These are phyloP conservation scores for Ustilago cynodontis DNA, from an alignment of 1,284 basidiomycete species.

Conservation along the genomic window DNA sequence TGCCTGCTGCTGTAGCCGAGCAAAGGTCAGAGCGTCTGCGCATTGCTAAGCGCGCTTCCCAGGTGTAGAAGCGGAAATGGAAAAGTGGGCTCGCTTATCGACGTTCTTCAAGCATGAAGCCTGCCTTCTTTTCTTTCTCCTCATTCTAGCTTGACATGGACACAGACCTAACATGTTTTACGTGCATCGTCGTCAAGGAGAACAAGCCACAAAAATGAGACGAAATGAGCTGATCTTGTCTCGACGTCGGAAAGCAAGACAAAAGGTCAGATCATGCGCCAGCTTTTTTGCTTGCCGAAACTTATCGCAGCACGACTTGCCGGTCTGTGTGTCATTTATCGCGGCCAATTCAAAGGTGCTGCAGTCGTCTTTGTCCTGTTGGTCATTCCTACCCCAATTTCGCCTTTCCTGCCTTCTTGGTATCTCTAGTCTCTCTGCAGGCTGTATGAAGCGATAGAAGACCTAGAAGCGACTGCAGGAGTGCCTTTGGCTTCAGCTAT, in stretches of 20 bases:
- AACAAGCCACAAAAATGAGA: neutral
- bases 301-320: neutral
- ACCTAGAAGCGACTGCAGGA: neutral
- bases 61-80: neutral
- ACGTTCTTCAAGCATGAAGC: neutral
- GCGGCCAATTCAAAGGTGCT: too few relatives aligned
- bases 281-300: neutral
- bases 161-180: too few relatives aligned
- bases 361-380: neutral
- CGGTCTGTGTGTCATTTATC: neutral
- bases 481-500: neutral
- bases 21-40: neutral
- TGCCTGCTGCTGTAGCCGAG: neutral
- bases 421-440: too few relatives aligned
- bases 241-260: neutral
- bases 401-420: neutral
- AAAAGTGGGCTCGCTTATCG: slow-evolving; percentile 2
- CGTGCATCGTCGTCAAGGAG: too few relatives aligned
- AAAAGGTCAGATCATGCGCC: neutral
- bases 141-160: too few relatives aligned
- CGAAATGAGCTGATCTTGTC: neutral
- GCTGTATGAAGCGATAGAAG: neutral
- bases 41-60: slow-evolving; percentile 2
- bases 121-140: neutral
- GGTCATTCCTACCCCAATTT: neutral